These are phyloP conservation scores for Plantago ovata DNA, from an alignment of 257 asterid species.

Conservation along the genomic window DNA sequence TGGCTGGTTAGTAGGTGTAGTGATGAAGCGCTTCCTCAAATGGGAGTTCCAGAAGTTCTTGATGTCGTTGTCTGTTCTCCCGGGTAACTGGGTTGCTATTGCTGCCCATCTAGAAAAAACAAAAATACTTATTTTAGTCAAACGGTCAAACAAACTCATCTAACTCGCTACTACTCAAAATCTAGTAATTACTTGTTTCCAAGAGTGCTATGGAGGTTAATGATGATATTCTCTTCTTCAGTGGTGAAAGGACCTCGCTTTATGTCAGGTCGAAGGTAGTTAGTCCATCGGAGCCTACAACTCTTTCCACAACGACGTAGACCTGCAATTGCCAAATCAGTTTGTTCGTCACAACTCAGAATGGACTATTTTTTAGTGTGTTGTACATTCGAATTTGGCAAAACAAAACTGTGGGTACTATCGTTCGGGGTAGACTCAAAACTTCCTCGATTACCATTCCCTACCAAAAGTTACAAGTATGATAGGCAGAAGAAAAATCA, in stretches of 20 bases:
- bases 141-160: too few relatives aligned
- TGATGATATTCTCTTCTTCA: constrained; percentile 44
- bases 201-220: constrained; percentile 43
- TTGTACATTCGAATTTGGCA: background rate
- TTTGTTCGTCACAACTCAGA: too few relatives aligned
- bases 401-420: too few relatives aligned
- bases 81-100: constrained; percentile 60
- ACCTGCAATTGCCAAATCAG: constrained; percentile 35
- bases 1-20: constrained; percentile 18
- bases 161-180: too few relatives aligned
- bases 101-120: constrained; percentile 56
- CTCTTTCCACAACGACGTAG: constrained; percentile 75
- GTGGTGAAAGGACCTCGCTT: constrained; percentile 53
- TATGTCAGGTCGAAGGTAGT: constrained; percentile 69
- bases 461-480: too few relatives aligned
- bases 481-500: background rate
- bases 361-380: background rate
- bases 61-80: constrained; percentile 67
- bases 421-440: too few relatives aligned
- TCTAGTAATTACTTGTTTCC: constrained; percentile 54
- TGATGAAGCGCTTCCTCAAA: constrained; percentile 41
- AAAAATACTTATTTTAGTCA: too few relatives aligned
- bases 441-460: too few relatives aligned
- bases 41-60: constrained; percentile 84
- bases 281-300: constrained; percentile 79